Base-by-base conservation (phyloP, 768 basidiomycete species). In the Tulasnella sp. region DNA sequence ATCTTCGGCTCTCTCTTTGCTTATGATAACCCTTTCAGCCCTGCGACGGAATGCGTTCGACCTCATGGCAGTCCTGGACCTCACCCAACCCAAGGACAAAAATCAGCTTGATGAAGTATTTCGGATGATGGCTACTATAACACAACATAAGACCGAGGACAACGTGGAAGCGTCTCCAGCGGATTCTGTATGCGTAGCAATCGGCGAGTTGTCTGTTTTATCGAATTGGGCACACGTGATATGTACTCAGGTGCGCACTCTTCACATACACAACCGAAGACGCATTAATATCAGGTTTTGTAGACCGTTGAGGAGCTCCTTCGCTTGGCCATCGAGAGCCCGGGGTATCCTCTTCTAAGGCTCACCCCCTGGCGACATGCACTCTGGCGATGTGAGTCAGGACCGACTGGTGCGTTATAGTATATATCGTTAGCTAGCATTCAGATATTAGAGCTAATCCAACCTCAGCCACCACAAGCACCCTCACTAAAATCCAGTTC, bases 291-390 rank as follows among this genome's bases (percentile, higher is more conserved):
- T 41, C 7, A 44, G 24, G 3, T 60, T 45, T 7, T 45, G 43
- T 60, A 65, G 55, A 41, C 63, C 3, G 63, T 74, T 1, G 68
- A 72, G 27, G 70, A 71, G 19, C 69, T 83, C 31, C 68, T 80
- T 38, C 65, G 70, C 22, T 55, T 73, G 9, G 73, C 75, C 25
- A 72, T 73, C 34, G 66, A 70, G 9, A 67, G 71, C 41, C 66
- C 67, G 5, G 53, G 63, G 12, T 64, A 67, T 43, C 66, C 79
- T 3, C 65, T 85, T 9, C 61, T 69, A 22, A 77, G 75, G 57
- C 68, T 84, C 34, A 70, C 77, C 11, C 66, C 74, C 0, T 81
- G 82, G 64, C 80, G 80, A 62, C 82, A 82, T 62, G 68, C 80
- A n/a, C 42, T 76, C 29, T 85, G 83, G 84, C 61, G 70, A 8